Base-by-base conservation (phyloP, 495 filamentous ascomycete genomes). In the Hypoxylon subgilvum region DNA sequence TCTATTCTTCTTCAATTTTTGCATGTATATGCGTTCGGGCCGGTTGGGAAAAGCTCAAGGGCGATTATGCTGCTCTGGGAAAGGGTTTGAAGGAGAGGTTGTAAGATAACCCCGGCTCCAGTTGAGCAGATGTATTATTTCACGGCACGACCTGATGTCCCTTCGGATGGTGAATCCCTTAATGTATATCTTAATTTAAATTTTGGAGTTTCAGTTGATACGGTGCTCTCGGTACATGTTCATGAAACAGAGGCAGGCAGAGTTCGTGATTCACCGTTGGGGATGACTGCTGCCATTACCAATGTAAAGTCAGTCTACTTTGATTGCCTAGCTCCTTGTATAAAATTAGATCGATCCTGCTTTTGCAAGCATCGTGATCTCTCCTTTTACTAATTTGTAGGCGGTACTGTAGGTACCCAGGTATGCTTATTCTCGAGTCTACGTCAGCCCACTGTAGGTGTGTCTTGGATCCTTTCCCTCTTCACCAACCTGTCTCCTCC, bases 41-140 rank as follows among this genome's bases (percentile, higher is more conserved):
- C 43, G 49, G 61, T 16, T 54, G n/a, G 45, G 45, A 41, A 48
- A 55, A 17, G 34, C 31, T 22, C 6, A 16, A n/a, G 41, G 43
- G 32, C 12, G 31, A 3, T 35, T 18, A 32, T 18, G 18, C 17
- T 43, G 19, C 39, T 23, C 27, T 23, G 4, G 25, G 38, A 40
- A 59, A 23, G 38, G 32, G 52, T 35, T 12, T 35, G 39, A 13
- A 17, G 39, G 34, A 23, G 22, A 32, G n/a, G 18, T 21, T 38
- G 31, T 9, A 19, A 9, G 21, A 21, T 18, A 50, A 16, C 47
- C 35, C 51, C 13, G 0, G 23, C 14, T 16, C 18, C 50, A 18
- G 43, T 53, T 47, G 38, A 50, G 50, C 59, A 55, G 36, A 49
- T 64, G 61, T 58, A 58, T 54, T 43, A 53, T 59, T 55, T 50